Base-by-base conservation (phyloP, 2,329 filamentous ascomycete genomes). In the Nothophaeocryptopus gaeumannii region DNA sequence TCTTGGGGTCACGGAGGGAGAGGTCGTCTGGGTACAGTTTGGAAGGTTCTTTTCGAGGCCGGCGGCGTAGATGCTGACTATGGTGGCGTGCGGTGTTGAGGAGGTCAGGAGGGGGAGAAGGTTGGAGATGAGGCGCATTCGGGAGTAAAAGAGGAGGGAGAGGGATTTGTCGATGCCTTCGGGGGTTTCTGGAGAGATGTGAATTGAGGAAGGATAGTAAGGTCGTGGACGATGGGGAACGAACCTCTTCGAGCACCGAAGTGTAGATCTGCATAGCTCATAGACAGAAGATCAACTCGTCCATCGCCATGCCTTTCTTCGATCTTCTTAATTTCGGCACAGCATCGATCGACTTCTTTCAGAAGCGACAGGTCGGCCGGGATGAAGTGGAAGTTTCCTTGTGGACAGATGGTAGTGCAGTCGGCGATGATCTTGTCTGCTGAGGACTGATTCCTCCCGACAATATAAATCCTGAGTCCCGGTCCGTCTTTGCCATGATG, bases 251-350 rank as follows among this genome's bases (percentile, higher is more conserved):
- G 30, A 12, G 31, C 16, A 2, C 44, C 49, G 29, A 69, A 62
- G 2, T 63, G 61, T 46, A 71, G 45, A 47, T 66, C 63, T 13
- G 67, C 70, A 12, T 67, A 62, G 11, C 65, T 70, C 63, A 72
- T 60, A 54, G 70, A 66, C 13, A 75, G 60, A 3, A 74, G 37
- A 49, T 74, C 72, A 3, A 75, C 55, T 36, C 59, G 58, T 2
- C 55, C 50, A 26, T 26, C 20, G 39, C 69, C 63, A n/a, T 16
- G 10, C 2, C 31, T 38, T 8, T 30, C 13, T 39, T 60, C 48
- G 10, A 48, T 39, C 5, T 30, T 34, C 10, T 33, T 48, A 29
- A 74, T 64, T n/a, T 63, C 39, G 2, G 55, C 43, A 42, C 67
- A 70, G 0, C 64, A 61, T n/a, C 47, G 39, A 39, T 70, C 67